Base-by-base conservation (phyloP, 1,284 basidiomycete species). In the Mycosarcoma maydis region DNA sequence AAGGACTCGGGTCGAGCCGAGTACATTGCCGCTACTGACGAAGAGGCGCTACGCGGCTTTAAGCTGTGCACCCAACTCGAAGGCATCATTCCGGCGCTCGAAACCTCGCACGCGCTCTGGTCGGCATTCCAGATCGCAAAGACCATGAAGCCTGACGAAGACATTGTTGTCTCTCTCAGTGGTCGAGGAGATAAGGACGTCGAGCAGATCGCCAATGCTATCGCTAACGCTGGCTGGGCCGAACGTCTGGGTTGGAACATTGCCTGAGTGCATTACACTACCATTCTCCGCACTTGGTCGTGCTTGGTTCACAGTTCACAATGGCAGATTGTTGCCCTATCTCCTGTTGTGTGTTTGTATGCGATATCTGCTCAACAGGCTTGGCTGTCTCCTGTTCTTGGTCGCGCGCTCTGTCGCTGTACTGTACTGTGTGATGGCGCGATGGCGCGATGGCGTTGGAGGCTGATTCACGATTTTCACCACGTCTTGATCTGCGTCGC, bases 81-180 rank as follows among this genome's bases (percentile, higher is more conserved):
- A 84, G 96, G 96, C 29, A 98, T 99, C 80, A 98, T 99, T 78
- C 96, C 95, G 26, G 93, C 96, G 20, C 85, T 99, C 56, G 96
- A 98, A 83, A 94, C 93, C 2, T 89, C 92, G 20, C 96, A 99
- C 83, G 96, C 94, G 11, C 87, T 98, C 76, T 98, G 94, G 92
- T 89, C 90, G 42, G 92, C 90, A 22, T 87, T 96, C 49, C 86
- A 90, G 49, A 83, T 92, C 27, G 95, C 96, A 6, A 92, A 90
- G 84, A 90, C 88, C 2, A 83, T 98, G 81, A 86, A 89, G 0
- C 90, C 90, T 78, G 93, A 94, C 60, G 83, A 89, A 42, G 90
- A 98, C 82, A 85, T 99, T 26, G 93, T 98, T 49, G 89, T 98
- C 53, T 61, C 44, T 9, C 60, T 79, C 16, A 77, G 74, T 36